Evolutionary conservation across 768 basidiomycete genomes (phyloP).

Genomic region (Phlebiopsis gigantea): DNA sequence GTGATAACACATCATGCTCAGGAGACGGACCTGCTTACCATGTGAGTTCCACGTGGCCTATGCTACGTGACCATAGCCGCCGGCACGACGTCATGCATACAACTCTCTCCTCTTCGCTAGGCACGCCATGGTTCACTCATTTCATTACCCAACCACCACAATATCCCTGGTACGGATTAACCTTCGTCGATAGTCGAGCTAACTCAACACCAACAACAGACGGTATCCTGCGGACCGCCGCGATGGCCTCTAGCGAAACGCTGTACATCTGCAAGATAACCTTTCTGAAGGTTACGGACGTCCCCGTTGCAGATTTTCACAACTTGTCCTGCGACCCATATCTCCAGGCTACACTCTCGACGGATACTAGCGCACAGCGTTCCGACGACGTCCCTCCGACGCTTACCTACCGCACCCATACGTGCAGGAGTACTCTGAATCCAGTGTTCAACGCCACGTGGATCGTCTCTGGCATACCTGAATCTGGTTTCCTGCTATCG

Average conservation of each 20-base stretch:
- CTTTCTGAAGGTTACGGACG: constrained; percentile 18
- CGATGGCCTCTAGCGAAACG: constrained; percentile 2
- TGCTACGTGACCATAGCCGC: neutral
- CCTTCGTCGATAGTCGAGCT: neutral
- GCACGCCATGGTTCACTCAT: neutral
- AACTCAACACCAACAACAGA: neutral
- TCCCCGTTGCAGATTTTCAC: constrained; percentile 22
- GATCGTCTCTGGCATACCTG: constrained; percentile 24
- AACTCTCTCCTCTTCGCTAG: neutral
- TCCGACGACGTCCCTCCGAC: constrained; percentile 3
- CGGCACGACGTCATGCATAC: neutral
- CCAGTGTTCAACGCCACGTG: constrained; percentile 22
- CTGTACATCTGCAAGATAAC: constrained; percentile 20
- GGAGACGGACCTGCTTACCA: neutral
- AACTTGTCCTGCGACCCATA: constrained; percentile 25
- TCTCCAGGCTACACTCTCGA: constrained; percentile 17
- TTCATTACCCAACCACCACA: neutral
- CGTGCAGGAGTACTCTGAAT: constrained; percentile 19
- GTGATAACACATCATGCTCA: constrained; percentile 1
- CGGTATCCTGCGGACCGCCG: neutral
- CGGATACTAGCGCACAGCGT: neutral
- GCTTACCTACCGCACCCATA: constrained; percentile 22
- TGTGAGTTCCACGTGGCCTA: neutral
- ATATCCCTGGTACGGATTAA: neutral
- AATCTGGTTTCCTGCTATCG: constrained; percentile 19